Conservation (phyloP, 345 rosid species). For the Geranium rotundifolium region DNA sequence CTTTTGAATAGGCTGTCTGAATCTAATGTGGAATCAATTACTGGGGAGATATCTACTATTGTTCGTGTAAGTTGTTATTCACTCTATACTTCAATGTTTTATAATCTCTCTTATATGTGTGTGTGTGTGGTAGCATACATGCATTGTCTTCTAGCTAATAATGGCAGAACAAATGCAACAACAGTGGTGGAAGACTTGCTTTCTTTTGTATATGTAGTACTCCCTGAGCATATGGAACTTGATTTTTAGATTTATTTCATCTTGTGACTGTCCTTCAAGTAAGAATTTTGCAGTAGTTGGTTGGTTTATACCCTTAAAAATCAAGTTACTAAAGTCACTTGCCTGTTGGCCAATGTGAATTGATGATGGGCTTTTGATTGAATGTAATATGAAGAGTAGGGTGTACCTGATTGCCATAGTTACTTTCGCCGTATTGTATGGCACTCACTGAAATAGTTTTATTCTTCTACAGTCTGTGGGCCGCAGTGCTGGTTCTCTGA, state of each 20-base stretch:
- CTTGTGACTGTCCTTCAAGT: neutral
- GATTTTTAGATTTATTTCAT: too few relatives aligned
- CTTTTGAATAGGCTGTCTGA: conserved; percentile 78
- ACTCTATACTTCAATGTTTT: neutral
- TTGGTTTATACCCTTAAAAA: neutral
- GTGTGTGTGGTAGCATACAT: neutral
- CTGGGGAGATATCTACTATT: conserved; percentile 60
- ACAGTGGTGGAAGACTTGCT: too few relatives aligned
- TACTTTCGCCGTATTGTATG: neutral
- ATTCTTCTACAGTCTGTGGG: conserved; percentile 43
- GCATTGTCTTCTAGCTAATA: neutral
- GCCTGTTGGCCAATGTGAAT: neutral
- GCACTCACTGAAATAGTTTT: conserved; percentile 1
- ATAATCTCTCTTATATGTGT: neutral
- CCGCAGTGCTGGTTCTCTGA: conserved; percentile 55
- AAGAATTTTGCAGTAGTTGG: neutral
- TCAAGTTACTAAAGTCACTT: neutral
- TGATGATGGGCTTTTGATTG: neutral
- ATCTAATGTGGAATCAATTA: conserved; percentile 75
- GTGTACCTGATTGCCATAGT: neutral
- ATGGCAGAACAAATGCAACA: neutral
- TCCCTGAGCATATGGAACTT: too few relatives aligned
- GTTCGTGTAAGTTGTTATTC: conserved; percentile 39
- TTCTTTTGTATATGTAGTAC: too few relatives aligned
- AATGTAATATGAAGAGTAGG: neutral